A percentile compares a stretch with the other conserved stretches of the same genome.
phyloP scores from a whole-genome alignment of 2,329 filamentous ascomycete genomes.

The Monilinia aucupariae region DNA sequence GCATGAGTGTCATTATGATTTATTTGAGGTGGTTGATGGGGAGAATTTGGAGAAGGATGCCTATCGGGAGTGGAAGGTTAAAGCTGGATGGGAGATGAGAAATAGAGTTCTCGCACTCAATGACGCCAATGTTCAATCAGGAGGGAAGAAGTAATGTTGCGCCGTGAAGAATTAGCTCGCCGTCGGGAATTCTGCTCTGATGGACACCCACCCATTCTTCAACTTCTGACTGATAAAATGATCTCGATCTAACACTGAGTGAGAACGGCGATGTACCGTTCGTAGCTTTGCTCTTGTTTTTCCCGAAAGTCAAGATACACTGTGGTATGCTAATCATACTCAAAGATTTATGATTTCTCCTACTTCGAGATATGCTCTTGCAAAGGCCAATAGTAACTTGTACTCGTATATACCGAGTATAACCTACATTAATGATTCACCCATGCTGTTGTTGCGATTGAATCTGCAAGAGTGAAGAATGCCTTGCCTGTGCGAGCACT shows the following conservation, averaged over 20 bases:
- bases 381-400: no score
- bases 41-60: not conserved
- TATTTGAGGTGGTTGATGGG: not conserved
- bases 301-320: no score
- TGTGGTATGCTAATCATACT: no score
- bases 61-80: slow-evolving; percentile 1
- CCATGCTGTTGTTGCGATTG: not conserved
- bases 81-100: not conserved
- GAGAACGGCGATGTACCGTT: not conserved
- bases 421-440: no score
- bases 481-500: no score
- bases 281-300: not conserved
- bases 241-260: not conserved
- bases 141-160: not conserved
- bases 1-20: slow-evolving; percentile 1
- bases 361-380: no score
- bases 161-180: not conserved
- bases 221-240: not conserved
- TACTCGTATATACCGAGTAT: no score
- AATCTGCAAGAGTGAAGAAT: not conserved
- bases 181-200: not conserved
- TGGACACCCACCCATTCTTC: not conserved
- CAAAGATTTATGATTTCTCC: no score
- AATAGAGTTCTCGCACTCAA: not conserved
- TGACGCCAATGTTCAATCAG: not conserved